phyloP scores from a whole-genome alignment of 2,329 filamentous ascomycete genomes.

The Sporothrix protearum region DNA sequence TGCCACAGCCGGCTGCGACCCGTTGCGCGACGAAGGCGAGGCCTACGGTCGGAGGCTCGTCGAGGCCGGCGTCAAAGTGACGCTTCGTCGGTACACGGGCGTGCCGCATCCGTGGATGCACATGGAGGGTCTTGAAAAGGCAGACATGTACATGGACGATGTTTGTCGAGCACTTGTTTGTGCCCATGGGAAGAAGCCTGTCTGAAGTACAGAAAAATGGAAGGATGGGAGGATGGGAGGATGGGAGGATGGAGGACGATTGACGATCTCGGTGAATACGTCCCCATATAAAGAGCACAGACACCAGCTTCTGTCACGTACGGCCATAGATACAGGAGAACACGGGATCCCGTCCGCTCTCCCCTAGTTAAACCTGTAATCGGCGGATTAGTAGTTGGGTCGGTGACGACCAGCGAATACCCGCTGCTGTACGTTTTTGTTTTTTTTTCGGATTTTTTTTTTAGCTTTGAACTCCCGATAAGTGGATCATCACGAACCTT shows the following conservation, averaged over 20 bases:
- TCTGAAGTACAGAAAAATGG: no score
- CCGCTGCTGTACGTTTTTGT: neutral
- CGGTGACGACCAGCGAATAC: neutral
- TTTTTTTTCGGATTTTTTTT: neutral
- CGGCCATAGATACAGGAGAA: neutral
- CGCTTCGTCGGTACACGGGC: neutral
- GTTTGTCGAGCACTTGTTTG: no score
- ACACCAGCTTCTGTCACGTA: neutral
- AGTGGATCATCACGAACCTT: no score
- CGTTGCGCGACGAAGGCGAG: slow-evolving; percentile 24
- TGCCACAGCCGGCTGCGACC: slow-evolving; percentile 12
- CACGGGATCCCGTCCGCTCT: neutral
- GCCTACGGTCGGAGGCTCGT: slow-evolving; percentile 18
- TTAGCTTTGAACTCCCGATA: no score
- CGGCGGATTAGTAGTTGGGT: neutral
- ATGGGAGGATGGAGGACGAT: no score
- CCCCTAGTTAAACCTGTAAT: neutral
- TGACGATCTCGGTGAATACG: no score
- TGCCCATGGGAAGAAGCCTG: no score
- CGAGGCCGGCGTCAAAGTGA: neutral
- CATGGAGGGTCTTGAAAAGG: neutral
- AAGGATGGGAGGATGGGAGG: no score
- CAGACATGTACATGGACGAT: no score
- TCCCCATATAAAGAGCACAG: neutral
- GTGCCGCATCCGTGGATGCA: neutral